Evolutionary conservation across 2,329 filamentous ascomycete species (phyloP).

Genomic region (Grosmannia huntii): DNA sequence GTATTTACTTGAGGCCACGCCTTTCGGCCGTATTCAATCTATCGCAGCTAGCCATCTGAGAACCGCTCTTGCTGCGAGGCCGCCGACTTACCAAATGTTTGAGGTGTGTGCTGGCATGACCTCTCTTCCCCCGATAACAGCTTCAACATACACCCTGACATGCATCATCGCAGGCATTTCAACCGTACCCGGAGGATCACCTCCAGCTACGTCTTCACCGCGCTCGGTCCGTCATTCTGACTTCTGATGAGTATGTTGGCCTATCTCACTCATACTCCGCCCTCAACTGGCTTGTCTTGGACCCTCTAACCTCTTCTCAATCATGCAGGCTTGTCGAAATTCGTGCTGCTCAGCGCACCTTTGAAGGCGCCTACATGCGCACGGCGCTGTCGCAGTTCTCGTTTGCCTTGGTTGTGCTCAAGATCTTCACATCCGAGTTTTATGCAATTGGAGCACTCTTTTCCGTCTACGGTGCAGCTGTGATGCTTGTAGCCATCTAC

Average conservation of each 20-base stretch:
- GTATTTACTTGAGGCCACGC: background rate
- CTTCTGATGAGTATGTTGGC: constrained; percentile 52
- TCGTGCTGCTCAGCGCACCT: constrained; percentile 87
- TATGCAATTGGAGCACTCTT: constrained; percentile 95
- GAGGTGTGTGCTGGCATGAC: constrained; percentile 2
- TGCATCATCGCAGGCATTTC: constrained; percentile 16
- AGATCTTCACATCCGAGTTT: constrained; percentile 94
- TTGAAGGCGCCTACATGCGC: constrained; percentile 92
- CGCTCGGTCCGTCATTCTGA: constrained; percentile 71
- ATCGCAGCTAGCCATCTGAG: no score
- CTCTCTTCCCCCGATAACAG: background rate
- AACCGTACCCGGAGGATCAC: constrained; percentile 49
- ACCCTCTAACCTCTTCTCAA: background rate
- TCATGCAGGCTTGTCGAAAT: constrained; percentile 66
- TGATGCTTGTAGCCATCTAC: constrained; percentile 73
- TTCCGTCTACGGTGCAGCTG: constrained; percentile 76
- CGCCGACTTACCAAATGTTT: constrained; percentile 4
- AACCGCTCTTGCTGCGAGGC: background rate
- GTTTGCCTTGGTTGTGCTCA: constrained; percentile 85
- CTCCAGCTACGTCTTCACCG: constrained; percentile 74
- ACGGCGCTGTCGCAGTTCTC: constrained; percentile 92
- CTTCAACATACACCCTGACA: background rate
- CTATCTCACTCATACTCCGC: background rate
- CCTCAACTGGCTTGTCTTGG: background rate
- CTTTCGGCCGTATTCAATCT: no score